Evolutionary conservation across 163 green algal genomes (phyloP).

Genomic region (Chlamydomonas reinhardtii): DNA sequence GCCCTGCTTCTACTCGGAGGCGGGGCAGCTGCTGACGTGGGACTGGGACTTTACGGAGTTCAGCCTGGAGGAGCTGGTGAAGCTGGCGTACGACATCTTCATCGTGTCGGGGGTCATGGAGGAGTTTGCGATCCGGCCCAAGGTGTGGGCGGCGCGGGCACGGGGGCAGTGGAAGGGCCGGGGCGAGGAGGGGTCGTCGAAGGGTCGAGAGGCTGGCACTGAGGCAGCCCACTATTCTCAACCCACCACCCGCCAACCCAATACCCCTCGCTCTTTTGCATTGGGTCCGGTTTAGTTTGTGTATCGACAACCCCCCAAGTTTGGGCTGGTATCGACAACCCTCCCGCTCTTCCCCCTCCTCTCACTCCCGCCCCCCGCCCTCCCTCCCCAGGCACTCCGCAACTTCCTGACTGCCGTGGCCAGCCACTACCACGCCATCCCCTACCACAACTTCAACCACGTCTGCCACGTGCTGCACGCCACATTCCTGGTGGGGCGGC

Average conservation of each 20-base stretch:
- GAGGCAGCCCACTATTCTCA: no score
- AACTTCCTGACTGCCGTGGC: constrained; percentile 72
- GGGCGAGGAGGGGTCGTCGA: no score
- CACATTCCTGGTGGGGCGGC: constrained; percentile 67
- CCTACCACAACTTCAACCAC: constrained; percentile 85
- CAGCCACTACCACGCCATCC: constrained; percentile 74
- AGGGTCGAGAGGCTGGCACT: no score
- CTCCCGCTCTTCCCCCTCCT: no score
- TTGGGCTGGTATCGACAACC: no score
- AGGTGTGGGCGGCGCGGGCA: no score
- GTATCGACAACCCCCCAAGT: no score
- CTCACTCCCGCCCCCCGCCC: not conserved
- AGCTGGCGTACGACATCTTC: constrained; percentile 76
- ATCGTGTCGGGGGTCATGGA: constrained; percentile 63
- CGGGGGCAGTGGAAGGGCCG: not conserved
- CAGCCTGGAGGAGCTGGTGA: constrained; percentile 57
- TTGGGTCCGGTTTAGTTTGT: no score
- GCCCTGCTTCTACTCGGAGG: constrained; percentile 24
- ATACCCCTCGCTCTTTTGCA: no score
- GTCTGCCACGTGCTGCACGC: constrained; percentile 78
- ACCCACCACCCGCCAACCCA: no score
- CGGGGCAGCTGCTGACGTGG: constrained; percentile 51
- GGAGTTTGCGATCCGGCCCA: constrained; percentile 54
- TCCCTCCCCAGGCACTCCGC: constrained; percentile 29
- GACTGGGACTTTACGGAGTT: constrained; percentile 61